Evolutionary conservation across 192 early-diverging fungal genomes (phyloP), one percentile per base, ranked within the genome.

Genomic region (Dispira simplex): DNA sequence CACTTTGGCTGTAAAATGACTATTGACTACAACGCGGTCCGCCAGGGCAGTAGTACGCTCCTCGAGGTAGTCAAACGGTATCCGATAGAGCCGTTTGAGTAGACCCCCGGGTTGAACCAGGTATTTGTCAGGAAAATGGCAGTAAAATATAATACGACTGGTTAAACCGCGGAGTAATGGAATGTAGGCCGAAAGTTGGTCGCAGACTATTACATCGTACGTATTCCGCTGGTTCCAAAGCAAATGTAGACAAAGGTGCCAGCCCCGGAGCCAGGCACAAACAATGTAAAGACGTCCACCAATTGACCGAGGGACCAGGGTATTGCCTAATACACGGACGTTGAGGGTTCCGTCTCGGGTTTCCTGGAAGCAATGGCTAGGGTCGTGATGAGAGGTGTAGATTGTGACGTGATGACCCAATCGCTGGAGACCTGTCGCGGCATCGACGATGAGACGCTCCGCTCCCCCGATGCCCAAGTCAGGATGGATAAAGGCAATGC

Each of bases 391-490:
- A 63, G 89, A 89, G 16, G 95, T 98, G 72, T 85, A 95, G 60
- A 98, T 77, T 43, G 73, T 65, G 2, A 95, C 85, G 11, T 75
- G 55, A 74, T 98, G 90, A 14, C 95, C 95, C 27, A 73, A 77
- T 25, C 78, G 68, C 72, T 90, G 82, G 63, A 95, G 77, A 26
- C 87, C 88, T 6, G 87, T 69, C 8, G 91, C 92, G 1, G 91
- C 86, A 75, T 98, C 95, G 13, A 98, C 91, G 0, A 98, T 86
- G 18, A 98, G 79, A 20, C 95, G 80, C 71, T 98, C 95, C 5
- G 95, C 95, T 26, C 95, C 95, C 64, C 93, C 93, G 46, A 97
- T 97, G 28, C 94, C 94, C 1, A 97, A 75, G 69, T 97, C 89
- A 10, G 95, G 95, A 65, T 97, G 95, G 25, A 97, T 71, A 71